Conservation (phyloP, 306 rosid genomes). For the Inga leiocalycina region DNA sequence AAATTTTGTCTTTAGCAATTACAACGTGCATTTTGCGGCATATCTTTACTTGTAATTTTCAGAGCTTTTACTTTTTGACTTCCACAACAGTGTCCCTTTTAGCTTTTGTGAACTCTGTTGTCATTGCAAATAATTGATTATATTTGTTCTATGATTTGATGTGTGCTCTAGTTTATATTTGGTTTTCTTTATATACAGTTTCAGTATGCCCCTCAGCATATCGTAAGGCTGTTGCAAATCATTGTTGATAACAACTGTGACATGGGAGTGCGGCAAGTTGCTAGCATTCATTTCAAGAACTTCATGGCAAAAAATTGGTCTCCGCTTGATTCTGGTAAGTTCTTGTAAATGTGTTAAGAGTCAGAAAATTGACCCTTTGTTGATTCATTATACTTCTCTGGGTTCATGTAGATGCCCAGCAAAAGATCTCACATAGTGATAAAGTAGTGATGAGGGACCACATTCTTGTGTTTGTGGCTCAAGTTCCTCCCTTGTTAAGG, state of each 20-base stretch:
- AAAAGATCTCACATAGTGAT: not conserved
- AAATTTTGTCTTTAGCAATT: not conserved
- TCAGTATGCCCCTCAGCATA: slow-evolving; percentile 7
- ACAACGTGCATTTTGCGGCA: not conserved
- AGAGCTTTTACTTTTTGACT: not conserved
- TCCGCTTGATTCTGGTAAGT: slow-evolving; percentile 5
- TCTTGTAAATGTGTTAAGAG: not conserved
- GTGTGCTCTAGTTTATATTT: not conserved
- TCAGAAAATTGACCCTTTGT: not conserved
- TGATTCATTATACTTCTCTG: not conserved
- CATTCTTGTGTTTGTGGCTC: not conserved
- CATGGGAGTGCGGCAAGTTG: slow-evolving; percentile 14
- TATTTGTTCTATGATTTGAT: not conserved
- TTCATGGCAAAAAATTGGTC: not conserved
- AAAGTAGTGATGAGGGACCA: not conserved
- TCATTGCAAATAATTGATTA: not conserved
- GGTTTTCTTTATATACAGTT: not conserved
- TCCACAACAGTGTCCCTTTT: not conserved
- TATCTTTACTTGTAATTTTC: not conserved
- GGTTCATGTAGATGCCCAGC: slow-evolving; percentile 1
- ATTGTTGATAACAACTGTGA: not conserved
- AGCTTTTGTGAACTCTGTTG: not conserved
- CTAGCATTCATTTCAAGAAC: slow-evolving; percentile 5
- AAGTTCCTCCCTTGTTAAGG: slow-evolving; percentile 9
- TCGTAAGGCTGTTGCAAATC: not conserved